Evolutionary conservation across 192 early-diverging fungal genomes (phyloP).

Genomic region (Mortierella claussenii): DNA sequence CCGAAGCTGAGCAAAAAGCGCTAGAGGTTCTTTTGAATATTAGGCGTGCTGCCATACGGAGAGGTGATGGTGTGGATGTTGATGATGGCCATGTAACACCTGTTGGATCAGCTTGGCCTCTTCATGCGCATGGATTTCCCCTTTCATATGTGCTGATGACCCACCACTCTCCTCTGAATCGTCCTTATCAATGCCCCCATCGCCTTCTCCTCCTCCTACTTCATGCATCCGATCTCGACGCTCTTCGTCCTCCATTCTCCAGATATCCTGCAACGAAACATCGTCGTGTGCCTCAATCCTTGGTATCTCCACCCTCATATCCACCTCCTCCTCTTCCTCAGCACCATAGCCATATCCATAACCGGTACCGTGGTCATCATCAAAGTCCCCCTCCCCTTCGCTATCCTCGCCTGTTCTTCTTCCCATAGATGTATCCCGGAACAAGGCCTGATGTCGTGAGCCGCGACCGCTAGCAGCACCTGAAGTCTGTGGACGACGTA

Average conservation of each 20-base stretch:
- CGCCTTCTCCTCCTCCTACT: too few relatives aligned
- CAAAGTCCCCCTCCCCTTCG: background rate
- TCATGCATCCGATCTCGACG: constrained; percentile 27
- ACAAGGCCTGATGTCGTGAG: background rate
- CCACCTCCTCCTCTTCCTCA: background rate
- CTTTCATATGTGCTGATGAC: constrained; percentile 34
- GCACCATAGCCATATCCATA: background rate
- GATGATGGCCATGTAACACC: background rate
- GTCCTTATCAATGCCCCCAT: background rate
- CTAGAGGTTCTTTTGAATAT: too few relatives aligned
- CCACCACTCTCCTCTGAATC: too few relatives aligned
- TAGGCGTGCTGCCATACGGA: too few relatives aligned
- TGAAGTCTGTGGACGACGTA: background rate
- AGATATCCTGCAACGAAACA: constrained; percentile 43
- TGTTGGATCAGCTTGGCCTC: constrained; percentile 34
- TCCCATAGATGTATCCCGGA: background rate
- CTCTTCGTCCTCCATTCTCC: constrained; percentile 49
- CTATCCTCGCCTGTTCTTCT: too few relatives aligned
- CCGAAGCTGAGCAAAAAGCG: too few relatives aligned
- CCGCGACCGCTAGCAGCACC: background rate
- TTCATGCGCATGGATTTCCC: constrained; percentile 29
- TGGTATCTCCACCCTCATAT: constrained; percentile 16
- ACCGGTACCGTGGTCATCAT: background rate
- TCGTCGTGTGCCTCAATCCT: constrained; percentile 36
- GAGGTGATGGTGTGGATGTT: background rate